These are phyloP conservation scores for Ehretia macrophylla DNA, from an alignment of 257 asterid genomes.

Conservation along the genomic window DNA sequence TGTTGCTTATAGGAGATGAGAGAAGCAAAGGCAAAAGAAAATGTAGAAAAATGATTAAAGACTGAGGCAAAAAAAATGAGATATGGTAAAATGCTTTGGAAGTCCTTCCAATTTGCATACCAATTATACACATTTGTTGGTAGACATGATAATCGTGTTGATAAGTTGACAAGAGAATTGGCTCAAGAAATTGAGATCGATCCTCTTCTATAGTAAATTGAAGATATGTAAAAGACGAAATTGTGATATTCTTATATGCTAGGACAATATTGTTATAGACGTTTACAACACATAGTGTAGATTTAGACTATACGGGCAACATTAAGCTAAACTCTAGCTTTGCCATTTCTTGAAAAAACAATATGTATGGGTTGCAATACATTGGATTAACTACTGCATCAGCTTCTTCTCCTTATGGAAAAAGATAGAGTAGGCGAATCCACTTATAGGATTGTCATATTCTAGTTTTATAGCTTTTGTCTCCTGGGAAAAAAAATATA, in stretches of 20 bases:
- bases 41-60: constrained; percentile 23
- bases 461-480: too few relatives aligned
- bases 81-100: constrained; percentile 67
- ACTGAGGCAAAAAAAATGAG: constrained; percentile 34
- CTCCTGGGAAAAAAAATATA: too few relatives aligned
- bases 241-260: too few relatives aligned
- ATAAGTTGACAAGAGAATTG: constrained; percentile 63
- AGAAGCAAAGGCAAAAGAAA: constrained; percentile 33
- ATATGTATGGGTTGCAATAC: too few relatives aligned
- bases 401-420: too few relatives aligned
- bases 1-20: constrained; percentile 48
- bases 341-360: constrained; percentile 1
- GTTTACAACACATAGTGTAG: not conserved
- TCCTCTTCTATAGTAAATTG: constrained; percentile 24
- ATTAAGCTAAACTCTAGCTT: constrained; percentile 16
- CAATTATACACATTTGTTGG: constrained; percentile 81
- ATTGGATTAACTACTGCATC: too few relatives aligned
- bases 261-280: not conserved
- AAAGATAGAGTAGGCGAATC: too few relatives aligned
- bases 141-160: constrained; percentile 89
- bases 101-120: constrained; percentile 84
- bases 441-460: too few relatives aligned
- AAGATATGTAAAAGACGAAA: too few relatives aligned
- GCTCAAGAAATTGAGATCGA: constrained; percentile 71
- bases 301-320: not conserved